These are phyloP conservation scores for Sambucus nigra DNA, from an alignment of 129 eudicot genomes.

Conservation along the genomic window DNA sequence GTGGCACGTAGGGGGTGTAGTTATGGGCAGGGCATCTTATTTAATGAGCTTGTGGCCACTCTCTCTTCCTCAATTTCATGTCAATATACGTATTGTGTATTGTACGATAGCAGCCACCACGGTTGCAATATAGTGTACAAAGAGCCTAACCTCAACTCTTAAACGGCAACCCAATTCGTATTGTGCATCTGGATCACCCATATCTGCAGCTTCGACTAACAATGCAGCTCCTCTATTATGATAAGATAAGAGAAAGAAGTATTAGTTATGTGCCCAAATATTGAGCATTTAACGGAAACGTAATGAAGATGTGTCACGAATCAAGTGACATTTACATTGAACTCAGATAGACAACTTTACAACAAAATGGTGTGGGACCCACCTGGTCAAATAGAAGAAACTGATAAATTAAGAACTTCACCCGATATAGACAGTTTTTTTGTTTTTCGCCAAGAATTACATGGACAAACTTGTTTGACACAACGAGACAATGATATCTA, in stretches of 20 bases:
- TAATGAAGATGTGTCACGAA: background rate
- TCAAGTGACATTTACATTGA: background rate
- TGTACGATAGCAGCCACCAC: background rate
- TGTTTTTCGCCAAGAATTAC: background rate
- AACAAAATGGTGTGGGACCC: background rate
- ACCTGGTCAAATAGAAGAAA: background rate
- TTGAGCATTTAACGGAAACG: background rate
- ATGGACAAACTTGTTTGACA: background rate
- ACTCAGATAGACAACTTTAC: background rate
- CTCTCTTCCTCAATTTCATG: too few species aligned
- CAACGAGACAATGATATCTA: too few species aligned
- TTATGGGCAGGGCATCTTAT: too few species aligned
- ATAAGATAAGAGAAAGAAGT: slow-evolving; percentile 5
- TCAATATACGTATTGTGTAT: background rate
- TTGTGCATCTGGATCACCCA: slow-evolving; percentile 89
- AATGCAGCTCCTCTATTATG: slow-evolving; percentile 72
- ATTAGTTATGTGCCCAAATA: background rate
- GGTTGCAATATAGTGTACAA: background rate
- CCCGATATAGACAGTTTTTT: background rate
- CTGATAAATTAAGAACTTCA: background rate
- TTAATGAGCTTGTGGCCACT: too few species aligned
- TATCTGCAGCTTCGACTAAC: slow-evolving; percentile 83
- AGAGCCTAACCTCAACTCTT: slow-evolving; percentile 54
- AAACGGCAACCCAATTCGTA: slow-evolving; percentile 69
- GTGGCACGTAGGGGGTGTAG: too few species aligned